Base-by-base conservation (phyloP, 192 early-diverging fungal genomes). In the Coemansia sp. region DNA sequence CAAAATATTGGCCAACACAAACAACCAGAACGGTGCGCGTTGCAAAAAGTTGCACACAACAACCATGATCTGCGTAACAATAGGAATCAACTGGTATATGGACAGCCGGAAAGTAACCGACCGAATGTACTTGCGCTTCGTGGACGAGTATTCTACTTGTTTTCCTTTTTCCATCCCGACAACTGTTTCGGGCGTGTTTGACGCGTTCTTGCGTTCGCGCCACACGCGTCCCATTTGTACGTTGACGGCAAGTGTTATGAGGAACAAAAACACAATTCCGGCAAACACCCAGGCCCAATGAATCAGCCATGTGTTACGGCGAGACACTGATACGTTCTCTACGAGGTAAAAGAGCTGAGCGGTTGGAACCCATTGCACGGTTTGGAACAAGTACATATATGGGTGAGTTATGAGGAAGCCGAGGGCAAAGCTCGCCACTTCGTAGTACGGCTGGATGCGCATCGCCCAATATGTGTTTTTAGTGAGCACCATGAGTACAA, bases 401-500 rank as follows among this genome's bases (percentile, higher is more conserved):
- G 75, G 69, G 29, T 78, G 75, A 4, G 75, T 68, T 13, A 78
- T 58, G 10, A 64, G 16, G 35, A 71, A 78, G 19, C 75, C 69
- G 8, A 64, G 14, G 48, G 68, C 47, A 12, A 78, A 54, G 58
- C 75, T 68, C 3, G 20, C 59, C 16, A 38, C 38, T 43, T 72
- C 69, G 61, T 68, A 78, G 58, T 62, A 78, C 18, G 61, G 58
- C 41, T 64, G 57, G 43, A 78, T 67, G 20, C 43, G 43, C n/a
- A 57, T n/a, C 10, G 59, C 39, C 32, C 64, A 35, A 18, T 64
- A 49, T 2, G 16, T 16, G 24, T 49, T 72, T 7, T 38, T 14
- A 14, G 51, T 38, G 32, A 59, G 18, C 0, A 68, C 43, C 6
- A 19, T 39, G 13, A 78, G 48, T 18, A 69, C 11, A 27, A 69